Evolutionary conservation across 1,139 yeast species (phyloP).

Genomic region (Yamadazyma conglobata): DNA sequence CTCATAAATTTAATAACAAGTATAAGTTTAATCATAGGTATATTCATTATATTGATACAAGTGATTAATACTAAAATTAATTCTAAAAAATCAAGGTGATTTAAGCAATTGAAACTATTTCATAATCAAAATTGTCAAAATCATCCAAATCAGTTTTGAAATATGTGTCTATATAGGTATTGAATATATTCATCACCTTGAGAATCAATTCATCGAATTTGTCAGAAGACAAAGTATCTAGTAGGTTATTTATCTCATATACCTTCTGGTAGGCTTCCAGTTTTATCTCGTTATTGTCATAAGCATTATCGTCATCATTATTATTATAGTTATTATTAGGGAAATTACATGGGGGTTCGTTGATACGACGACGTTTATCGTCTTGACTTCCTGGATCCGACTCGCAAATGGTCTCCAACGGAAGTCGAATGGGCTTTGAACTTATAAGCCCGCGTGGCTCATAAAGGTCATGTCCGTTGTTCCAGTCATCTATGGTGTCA

Average conservation of each 20-base stretch:
- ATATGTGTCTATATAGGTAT: conserved; percentile 9
- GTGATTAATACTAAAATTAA: conserved; percentile 5
- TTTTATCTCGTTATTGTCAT: conserved; percentile 3
- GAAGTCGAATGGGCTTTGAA: not conserved
- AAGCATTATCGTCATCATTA: too few relatives aligned
- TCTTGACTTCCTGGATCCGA: too few relatives aligned
- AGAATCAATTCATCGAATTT: conserved; percentile 8
- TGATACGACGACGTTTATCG: too few relatives aligned
- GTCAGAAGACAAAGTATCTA: conserved; percentile 8
- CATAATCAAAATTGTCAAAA: conserved; percentile 11
- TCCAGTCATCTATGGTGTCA: conserved; percentile 14
- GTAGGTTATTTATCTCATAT: conserved; percentile 11
- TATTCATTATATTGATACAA: conserved; percentile 13
- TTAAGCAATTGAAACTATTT: conserved; percentile 13
- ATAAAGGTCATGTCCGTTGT: conserved; percentile 3
- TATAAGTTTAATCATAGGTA: conserved; percentile 12
- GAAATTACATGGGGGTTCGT: too few relatives aligned
- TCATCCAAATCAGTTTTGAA: conserved; percentile 5
- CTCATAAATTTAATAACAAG: conserved; percentile 13
- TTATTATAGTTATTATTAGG: conserved; percentile 2
- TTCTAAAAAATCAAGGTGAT: conserved; percentile 2
- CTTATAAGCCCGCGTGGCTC: not conserved
- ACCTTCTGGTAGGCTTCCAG: too few relatives aligned
- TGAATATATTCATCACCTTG: conserved; percentile 10
- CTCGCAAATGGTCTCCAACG: too few relatives aligned